Evolutionary conservation across 75 land plant species (phyloP).

Genomic region (Pseudotsuga menziesii): DNA sequence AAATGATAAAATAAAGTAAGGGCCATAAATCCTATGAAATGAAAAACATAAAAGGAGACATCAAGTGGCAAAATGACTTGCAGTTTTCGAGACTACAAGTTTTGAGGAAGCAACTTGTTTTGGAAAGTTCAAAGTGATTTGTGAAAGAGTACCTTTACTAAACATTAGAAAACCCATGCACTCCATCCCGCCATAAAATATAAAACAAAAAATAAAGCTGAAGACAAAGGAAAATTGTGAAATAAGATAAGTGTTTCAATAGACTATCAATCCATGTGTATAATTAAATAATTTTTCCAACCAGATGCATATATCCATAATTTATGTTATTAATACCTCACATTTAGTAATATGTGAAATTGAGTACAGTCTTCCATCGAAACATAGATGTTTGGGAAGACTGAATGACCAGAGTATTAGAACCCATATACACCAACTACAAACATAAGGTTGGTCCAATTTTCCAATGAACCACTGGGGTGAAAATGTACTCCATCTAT

Average conservation of each 20-base stretch:
- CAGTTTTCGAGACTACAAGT: conserved; percentile 81
- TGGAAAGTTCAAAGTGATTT: conserved; percentile 83
- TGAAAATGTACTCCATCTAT: conserved; percentile 66
- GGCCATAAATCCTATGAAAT: no score
- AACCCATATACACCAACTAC: conserved; percentile 89
- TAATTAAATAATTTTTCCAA: no score
- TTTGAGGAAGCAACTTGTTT: conserved; percentile 50
- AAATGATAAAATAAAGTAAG: no score
- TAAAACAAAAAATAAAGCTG: conserved; percentile 43
- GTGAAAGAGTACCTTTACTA: conserved; percentile 67
- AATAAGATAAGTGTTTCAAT: no score
- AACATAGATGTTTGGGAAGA: conserved; percentile 88
- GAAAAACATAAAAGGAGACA: no score
- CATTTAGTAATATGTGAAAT: conserved; percentile 53
- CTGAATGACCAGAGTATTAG: conserved; percentile 88
- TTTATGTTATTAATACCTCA: no score
- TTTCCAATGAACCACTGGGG: conserved; percentile 42
- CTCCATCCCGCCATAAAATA: conserved; percentile 70
- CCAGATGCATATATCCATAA: no score
- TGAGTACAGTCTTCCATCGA: conserved; percentile 71
- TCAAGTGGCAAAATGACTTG: no score
- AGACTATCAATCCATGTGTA: no score
- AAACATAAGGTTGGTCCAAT: conserved; percentile 63
- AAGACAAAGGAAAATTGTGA: no score
- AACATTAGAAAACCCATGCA: conserved; percentile 80